Evolutionary conservation across 73 alveolate species (phyloP), one percentile per base, ranked within the genome.

Genomic region (Effrenium voratum): DNA sequence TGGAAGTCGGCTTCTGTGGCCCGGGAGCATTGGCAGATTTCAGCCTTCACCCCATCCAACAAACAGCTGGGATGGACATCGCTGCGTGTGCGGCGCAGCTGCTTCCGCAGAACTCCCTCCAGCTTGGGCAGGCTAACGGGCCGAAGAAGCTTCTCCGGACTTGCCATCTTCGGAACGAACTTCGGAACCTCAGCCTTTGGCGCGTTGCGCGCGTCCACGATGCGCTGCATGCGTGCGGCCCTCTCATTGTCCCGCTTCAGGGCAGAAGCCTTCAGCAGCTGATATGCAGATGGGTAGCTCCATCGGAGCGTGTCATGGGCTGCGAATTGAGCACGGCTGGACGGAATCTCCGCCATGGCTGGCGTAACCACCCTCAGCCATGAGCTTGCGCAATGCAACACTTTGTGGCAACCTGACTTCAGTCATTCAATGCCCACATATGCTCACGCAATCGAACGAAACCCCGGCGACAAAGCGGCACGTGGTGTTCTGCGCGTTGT

Each of bases 401-500:
- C n/a, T n/a, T n/a, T n/a, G n/a, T n/a, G n/a, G n/a, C n/a, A n/a
- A n/a, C n/a, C n/a, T n/a, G n/a, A n/a, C n/a, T n/a, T n/a, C n/a
- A n/a, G n/a, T n/a, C n/a, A n/a, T n/a, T n/a, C n/a, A n/a, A n/a
- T n/a, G n/a, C n/a, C n/a, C 80, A 19, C 24, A n/a, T 47, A 10
- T 19, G 32, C 82, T 72, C 82, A 16, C 49, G 2, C 5, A 1
- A 13, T 3, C 47, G 36, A 8, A 16, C 52, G 19, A 13, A 32
- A 47, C 75, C 12, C 8, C 12, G 3, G 75, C 75, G 15, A 36
- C 38, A 36, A 60, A 8, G 75, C 26, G 22, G 43, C 96, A 90
- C 96, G 98, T 99, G 93, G 99, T 99, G 85, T 99, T 98, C 76
- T 99, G 99, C 68, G 99, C 99, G 98, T 99, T 99, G 80, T 99